Percentiles rank a stretch among this genome's conserved stretches.
Conservation (phyloP, 352 stramenopile genomes). For the Globisporangium irregulare region DNA sequence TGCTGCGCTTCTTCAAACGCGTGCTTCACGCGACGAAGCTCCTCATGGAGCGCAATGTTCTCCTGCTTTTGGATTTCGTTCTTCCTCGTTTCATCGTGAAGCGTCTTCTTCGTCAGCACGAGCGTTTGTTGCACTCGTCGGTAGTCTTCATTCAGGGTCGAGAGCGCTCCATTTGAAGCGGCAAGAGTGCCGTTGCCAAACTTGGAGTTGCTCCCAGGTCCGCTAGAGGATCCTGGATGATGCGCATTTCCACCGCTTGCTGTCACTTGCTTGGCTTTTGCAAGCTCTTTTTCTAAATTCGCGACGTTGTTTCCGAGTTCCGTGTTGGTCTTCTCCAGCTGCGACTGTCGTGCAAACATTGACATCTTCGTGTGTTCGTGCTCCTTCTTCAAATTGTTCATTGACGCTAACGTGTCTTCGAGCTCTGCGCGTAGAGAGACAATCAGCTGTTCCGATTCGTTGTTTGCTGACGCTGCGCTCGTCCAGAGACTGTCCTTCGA, state of each 20-base stretch:
- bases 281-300: conserved; percentile 54
- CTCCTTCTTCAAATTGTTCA: conserved; percentile 65
- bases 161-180: conserved; percentile 19
- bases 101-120: conserved; percentile 65
- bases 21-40: conserved; percentile 56
- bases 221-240: not conserved
- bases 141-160: conserved; percentile 52
- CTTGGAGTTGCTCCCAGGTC: conserved; percentile 2
- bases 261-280: conserved; percentile 34
- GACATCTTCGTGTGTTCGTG: conserved; percentile 55
- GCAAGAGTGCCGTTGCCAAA: conserved; percentile 8
- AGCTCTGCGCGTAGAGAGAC: conserved; percentile 57
- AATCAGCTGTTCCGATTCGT: conserved; percentile 68
- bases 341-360: conserved; percentile 72
- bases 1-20: conserved; percentile 32
- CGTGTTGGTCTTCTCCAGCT: conserved; percentile 73
- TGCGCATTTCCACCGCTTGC: not conserved
- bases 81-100: conserved; percentile 69
- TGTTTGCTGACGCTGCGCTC: conserved; percentile 56
- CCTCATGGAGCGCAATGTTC: conserved; percentile 42
- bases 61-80: conserved; percentile 71
- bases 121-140: conserved; percentile 59
- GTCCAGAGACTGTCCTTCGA: conserved; percentile 72
- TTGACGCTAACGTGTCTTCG: conserved; percentile 54
- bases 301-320: conserved; percentile 70